Base-by-base conservation (phyloP, 2,329 filamentous ascomycete genomes). In the Fusarium sp. region DNA sequence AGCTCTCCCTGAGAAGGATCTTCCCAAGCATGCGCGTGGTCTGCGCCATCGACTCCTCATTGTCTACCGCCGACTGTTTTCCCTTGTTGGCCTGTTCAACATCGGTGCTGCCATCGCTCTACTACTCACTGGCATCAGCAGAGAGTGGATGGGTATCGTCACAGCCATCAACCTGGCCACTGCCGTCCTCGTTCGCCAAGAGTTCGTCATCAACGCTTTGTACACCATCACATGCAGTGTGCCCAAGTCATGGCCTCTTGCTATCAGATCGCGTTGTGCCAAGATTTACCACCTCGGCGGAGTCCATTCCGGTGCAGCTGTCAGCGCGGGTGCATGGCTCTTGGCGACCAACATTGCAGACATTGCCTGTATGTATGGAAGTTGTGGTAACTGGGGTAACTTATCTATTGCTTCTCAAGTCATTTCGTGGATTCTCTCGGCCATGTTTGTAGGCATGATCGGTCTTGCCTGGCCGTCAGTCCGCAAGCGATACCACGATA, bases 401-500 rank as follows among this genome's bases (percentile, higher is more conserved):
- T 43, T 72, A 12, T 81, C 85, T 9, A 73, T 84, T 12, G 75
- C 78, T 30, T 76, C 76, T 4, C 72, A 78, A 42, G 78, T 83
- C 9, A 75, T 91, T 21, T 84, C 86, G 11, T 89, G 86, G 72
- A 72, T 89, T n/a, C 82, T 92, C 21, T 79, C 86, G n/a, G 73
- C 78, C 2, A 80, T 92, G 50, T 83, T 92, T 65, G 68, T 86
- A 48, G 73, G 80, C 21, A 90, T 93, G 72, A 81, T 91, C 42
- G 77, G 80, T 46, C 85, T 88, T 51, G 89, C 91, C 1, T 84
- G 89, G 73, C 91, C 91, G 2, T 74, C 76, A 10, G 81, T 93
- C 56, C 87, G 91, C 23, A 81, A 83, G 68, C 83, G 81, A 28
- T 82, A 83, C 63, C 91, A 94, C 78, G 85, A 94, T 75, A 77